Evolutionary conservation across 2,329 filamentous ascomycete genomes (phyloP).

Genomic region (Rhynchosporium secalis): DNA sequence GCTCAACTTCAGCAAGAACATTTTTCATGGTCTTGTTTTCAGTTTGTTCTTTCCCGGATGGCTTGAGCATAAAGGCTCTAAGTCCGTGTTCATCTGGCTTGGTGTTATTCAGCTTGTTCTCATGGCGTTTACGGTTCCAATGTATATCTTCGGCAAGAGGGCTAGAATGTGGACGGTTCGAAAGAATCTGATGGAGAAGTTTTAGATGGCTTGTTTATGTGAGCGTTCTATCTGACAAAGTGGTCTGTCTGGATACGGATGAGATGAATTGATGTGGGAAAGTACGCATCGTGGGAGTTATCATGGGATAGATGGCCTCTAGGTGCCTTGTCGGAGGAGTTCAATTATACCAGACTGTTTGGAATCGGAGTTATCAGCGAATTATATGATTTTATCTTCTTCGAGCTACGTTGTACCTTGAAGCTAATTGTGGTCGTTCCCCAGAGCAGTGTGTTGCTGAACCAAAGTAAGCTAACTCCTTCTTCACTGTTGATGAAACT

Average conservation of each 20-base stretch:
- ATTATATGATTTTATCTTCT: neutral
- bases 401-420: too few relatives aligned
- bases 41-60: slow-evolving; percentile 84
- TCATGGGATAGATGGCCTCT: neutral
- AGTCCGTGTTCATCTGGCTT: slow-evolving; percentile 76
- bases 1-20: slow-evolving; percentile 91
- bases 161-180: slow-evolving; percentile 92
- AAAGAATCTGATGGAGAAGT: slow-evolving; percentile 83
- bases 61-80: slow-evolving; percentile 74
- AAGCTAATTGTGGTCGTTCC: too few relatives aligned
- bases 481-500: too few relatives aligned
- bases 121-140: slow-evolving; percentile 75
- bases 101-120: slow-evolving; percentile 82
- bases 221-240: neutral
- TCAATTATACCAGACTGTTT: slow-evolving; percentile 10
- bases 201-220: slow-evolving; percentile 31
- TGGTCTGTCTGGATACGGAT: neutral
- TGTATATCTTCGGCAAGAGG: slow-evolving; percentile 93
- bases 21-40: slow-evolving; percentile 88
- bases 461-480: too few relatives aligned
- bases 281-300: neutral
- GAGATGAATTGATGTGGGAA: neutral
- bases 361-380: neutral
- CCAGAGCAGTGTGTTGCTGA: too few relatives aligned
- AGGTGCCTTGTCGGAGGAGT: neutral